Base-by-base conservation (phyloP, 2,329 filamentous ascomycete species). In the Aspergillus sp. region DNA sequence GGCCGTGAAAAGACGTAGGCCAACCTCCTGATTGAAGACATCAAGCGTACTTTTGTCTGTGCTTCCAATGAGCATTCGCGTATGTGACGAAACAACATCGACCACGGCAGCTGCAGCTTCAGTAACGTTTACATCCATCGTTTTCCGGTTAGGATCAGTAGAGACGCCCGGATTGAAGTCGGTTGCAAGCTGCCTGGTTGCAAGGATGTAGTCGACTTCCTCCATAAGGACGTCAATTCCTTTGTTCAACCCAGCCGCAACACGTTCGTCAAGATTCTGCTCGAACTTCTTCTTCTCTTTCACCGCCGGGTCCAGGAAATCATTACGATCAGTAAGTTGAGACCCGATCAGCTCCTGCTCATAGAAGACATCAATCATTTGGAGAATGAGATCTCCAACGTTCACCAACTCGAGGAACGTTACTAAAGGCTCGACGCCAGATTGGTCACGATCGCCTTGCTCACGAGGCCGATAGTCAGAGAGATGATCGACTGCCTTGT, bases 301-400 rank as follows among this genome's bases (percentile, higher is more conserved):
- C 33, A 90, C 90, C 0, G 93, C 91, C 19, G 92, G 90, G 69
- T 96, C 91, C 48, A 99, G 81, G 69, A 99, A 99, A 76, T 99
- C 95, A 71, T 96, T 96, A 44, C 90, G 87, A 71, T 98, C 93
- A 1, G 90, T 90, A 53, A 99, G 87, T 67, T 90, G 90, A 14
- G 90, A 85, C 1, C 86, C 84, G 6, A 92, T 86, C 27, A 99
- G 84, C 77, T 99, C 95, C 76, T 98, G 95, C 71, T 96, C 90
- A 76, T 96, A 99, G 72, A 99, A 99, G 35, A 99, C 92, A 71
- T 99, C 95, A 58, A 99, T 86, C 95, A 99, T 99, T 74, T 99
- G 95, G 59, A 96, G 91, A 66, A 99, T 99, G 57, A 99, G 82
- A 73, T 99, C 95, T 58, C 95, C 95, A 1, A 99, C 93, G 70